These are phyloP conservation scores for Candolleomyces efflorescens DNA, from an alignment of 768 basidiomycete species.

Conservation along the genomic window DNA sequence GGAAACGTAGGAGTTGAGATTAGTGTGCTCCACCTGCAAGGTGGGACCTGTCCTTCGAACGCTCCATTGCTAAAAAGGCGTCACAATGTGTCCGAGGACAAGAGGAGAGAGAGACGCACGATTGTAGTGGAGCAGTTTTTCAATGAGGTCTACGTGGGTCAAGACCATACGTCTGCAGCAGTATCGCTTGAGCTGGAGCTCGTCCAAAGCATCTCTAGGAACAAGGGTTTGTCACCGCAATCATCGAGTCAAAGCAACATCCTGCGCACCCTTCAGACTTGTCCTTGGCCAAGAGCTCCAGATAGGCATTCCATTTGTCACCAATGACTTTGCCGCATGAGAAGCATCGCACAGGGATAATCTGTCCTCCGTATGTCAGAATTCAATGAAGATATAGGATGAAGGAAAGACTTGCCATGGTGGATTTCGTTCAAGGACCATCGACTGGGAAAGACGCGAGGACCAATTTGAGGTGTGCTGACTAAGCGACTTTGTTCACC, in stretches of 20 bases:
- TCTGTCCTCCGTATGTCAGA: conserved; percentile 42
- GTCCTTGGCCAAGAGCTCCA: conserved; percentile 76
- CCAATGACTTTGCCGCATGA: conserved; percentile 97
- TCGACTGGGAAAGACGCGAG: too few species aligned
- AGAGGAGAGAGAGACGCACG: conserved; percentile 45
- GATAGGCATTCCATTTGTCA: conserved; percentile 90
- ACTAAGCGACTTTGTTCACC: neutral
- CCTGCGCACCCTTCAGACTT: conserved; percentile 80
- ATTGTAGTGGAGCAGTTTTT: conserved; percentile 94
- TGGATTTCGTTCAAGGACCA: neutral
- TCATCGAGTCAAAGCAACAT: neutral
- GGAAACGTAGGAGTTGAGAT: too few species aligned
- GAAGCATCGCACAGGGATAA: conserved; percentile 94
- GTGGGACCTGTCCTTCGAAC: conserved; percentile 38
- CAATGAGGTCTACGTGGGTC: conserved; percentile 96
- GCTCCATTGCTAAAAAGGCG: conserved; percentile 39
- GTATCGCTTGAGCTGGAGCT: conserved; percentile 86
- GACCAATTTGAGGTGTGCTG: neutral
- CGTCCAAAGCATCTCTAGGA: conserved; percentile 81
- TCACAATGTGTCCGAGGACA: neutral
- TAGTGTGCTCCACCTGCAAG: too few species aligned
- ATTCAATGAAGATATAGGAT: neutral
- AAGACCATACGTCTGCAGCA: conserved; percentile 97
- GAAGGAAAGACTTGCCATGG: conserved; percentile 6
- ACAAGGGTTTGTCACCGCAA: neutral